A percentile compares a stretch with the other conserved stretches of the same genome.
phyloP scores from a whole-genome alignment of 176 grass and related monocot genomes.

The Oryza meridionalis region DNA sequence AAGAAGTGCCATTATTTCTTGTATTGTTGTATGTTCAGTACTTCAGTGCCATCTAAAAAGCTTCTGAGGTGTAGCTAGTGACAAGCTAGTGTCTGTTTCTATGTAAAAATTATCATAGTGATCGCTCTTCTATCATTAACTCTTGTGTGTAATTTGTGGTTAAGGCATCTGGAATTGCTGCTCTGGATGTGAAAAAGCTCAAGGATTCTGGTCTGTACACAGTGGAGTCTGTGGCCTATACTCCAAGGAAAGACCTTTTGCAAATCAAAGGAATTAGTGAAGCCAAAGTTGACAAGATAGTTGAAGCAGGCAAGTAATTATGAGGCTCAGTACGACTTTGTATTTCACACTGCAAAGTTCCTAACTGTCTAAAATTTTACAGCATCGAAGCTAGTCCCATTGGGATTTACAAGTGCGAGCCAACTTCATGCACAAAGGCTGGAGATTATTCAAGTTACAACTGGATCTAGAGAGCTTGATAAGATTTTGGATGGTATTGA shows the following conservation, averaged over 20 bases:
- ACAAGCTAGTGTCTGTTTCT: neutral
- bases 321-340: slow-evolving; percentile 1
- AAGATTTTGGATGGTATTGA: slow-evolving; percentile 92
- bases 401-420: slow-evolving; percentile 98
- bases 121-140: slow-evolving; percentile 12
- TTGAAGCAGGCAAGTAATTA: slow-evolving; percentile 74
- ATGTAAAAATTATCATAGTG: neutral
- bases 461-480: slow-evolving; percentile 97
- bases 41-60: slow-evolving; percentile 10
- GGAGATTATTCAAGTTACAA: slow-evolving; percentile 96
- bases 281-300: slow-evolving; percentile 97
- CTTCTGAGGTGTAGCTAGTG: neutral
- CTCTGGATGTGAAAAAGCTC: slow-evolving; percentile 94
- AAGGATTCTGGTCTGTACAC: slow-evolving; percentile 86
- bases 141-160: slow-evolving; percentile 24
- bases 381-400: slow-evolving; percentile 87
- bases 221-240: slow-evolving; percentile 85
- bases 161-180: slow-evolving; percentile 86
- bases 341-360: neutral
- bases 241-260: slow-evolving; percentile 93
- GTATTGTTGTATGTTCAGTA: neutral
- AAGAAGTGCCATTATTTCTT: neutral
- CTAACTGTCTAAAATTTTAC: slow-evolving; percentile 27
- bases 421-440: slow-evolving; percentile 92
- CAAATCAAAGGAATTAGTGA: slow-evolving; percentile 99